These are phyloP conservation scores for Hansenula lynferdii DNA, from an alignment of 1,139 yeast genomes.

Conservation along the genomic window DNA sequence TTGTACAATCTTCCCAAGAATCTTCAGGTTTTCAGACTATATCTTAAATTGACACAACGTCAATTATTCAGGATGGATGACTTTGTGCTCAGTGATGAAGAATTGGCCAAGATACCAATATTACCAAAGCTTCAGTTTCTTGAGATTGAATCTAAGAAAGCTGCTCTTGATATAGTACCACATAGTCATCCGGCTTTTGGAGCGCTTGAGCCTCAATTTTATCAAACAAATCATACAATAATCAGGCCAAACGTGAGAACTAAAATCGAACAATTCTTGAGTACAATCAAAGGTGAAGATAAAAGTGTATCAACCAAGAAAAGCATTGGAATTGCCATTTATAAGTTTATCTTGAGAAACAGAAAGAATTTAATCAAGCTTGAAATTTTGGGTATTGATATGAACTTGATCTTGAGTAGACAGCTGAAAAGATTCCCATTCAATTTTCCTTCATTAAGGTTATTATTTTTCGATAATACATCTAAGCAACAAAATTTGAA, in stretches of 20 bases:
- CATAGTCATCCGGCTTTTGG: not conserved
- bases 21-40: not conserved
- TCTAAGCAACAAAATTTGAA: constrained; percentile 15
- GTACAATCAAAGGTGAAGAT: not conserved
- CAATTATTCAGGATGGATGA: not conserved
- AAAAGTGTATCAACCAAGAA: not conserved
- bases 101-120: not conserved
- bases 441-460: constrained; percentile 17
- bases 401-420: constrained; percentile 15
- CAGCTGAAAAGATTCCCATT: not conserved
- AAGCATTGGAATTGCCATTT: constrained; percentile 3
- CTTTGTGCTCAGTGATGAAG: not conserved
- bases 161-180: not conserved
- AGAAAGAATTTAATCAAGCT: constrained; percentile 5
- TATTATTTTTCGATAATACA: constrained; percentile 23
- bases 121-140: not conserved
- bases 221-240: no score
- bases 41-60: not conserved
- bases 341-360: constrained; percentile 6
- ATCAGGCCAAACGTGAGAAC: not conserved
- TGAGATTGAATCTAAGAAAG: not conserved
- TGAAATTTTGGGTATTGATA: constrained; percentile 21
- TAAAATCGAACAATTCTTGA: not conserved
- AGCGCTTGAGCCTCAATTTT: not conserved
- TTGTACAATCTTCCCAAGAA: not conserved